Conservation (phyloP, 306 rosid species). For the Pueraria montana region DNA sequence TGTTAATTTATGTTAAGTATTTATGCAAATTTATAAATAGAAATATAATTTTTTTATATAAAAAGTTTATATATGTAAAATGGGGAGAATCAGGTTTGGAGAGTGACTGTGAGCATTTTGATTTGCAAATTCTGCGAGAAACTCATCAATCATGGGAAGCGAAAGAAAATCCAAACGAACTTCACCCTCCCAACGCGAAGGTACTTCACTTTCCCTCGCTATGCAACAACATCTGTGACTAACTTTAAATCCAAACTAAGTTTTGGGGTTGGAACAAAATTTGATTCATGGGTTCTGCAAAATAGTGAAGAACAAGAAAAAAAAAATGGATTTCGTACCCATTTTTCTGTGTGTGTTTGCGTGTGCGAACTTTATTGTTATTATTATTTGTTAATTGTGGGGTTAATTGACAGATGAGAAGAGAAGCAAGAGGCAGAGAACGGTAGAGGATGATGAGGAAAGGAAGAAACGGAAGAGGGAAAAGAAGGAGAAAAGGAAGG, state of each 20-base stretch:
- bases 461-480: slow-evolving; percentile 68
- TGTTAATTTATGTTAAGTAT: too few species aligned
- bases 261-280: neutral
- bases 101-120: neutral
- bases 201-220: slow-evolving; percentile 44
- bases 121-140: neutral
- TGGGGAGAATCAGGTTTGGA: neutral
- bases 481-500: slow-evolving; percentile 73
- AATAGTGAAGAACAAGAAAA: neutral
- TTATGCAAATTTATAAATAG: too few species aligned
- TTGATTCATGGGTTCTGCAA: slow-evolving; percentile 2
- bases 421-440: slow-evolving; percentile 73
- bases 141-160: slow-evolving; percentile 76
- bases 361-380: neutral
- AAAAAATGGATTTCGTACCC: neutral
- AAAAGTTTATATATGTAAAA: too few species aligned
- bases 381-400: slow-evolving; percentile 19
- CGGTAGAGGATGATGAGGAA: slow-evolving; percentile 67
- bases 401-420: slow-evolving; percentile 66
- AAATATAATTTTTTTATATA: too few species aligned
- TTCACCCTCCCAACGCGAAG: slow-evolving; percentile 70
- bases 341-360: neutral
- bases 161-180: slow-evolving; percentile 75
- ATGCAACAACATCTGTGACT: neutral
- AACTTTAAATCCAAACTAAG: neutral